Evolutionary conservation across 305 asterid genomes (phyloP), one percentile per base, ranked within the genome.

Genomic region (Lippia alba): DNA sequence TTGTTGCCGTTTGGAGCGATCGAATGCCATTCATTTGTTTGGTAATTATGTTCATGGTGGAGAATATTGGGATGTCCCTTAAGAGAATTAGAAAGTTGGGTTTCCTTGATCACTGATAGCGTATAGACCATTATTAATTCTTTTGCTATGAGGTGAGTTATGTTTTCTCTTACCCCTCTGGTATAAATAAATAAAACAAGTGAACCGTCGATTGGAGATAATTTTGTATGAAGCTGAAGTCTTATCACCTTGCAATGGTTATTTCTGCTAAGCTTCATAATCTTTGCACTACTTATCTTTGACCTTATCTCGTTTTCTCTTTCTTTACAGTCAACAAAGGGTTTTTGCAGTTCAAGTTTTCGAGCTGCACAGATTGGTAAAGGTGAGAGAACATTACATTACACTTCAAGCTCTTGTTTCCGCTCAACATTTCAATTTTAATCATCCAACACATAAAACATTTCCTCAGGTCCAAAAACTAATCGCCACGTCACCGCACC

Each of bases 311-410:
- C 46, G 56, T 67, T 61, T 59, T 66, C 19, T 36, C 56, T 56
- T 69, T 53, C 64, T 49, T 70, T 77, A 77, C 95, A 92, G 98
- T 75, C 98, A 93, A 75, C 97, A 89, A 76, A 84, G 97, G 72
- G 88, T 82, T 56, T 91, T 93, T 78, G 91, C 91, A 8, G 84
- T 86, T 88, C 98, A 93, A 86, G 92, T 91, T 18, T 91, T 93
- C 40, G 98, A 93, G 88, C 78, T 93, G 92, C 97, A 93, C 82
- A 84, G 91, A 76, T 76, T 93, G 73, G 77, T 93, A 56, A 85
- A 87, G 98, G 98, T 93, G 50, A 39, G 72, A 7, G 14, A 36
- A 36, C 41, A 36, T 8, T 36, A 36, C 41, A 8, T 36, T 4
- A 36, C 41, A 36, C 8, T 36, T 24, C 30, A 24, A 24, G 30